Evolutionary conservation across 371 early-diverging fungal genomes (phyloP).

Genomic region (Circinella minor): DNA sequence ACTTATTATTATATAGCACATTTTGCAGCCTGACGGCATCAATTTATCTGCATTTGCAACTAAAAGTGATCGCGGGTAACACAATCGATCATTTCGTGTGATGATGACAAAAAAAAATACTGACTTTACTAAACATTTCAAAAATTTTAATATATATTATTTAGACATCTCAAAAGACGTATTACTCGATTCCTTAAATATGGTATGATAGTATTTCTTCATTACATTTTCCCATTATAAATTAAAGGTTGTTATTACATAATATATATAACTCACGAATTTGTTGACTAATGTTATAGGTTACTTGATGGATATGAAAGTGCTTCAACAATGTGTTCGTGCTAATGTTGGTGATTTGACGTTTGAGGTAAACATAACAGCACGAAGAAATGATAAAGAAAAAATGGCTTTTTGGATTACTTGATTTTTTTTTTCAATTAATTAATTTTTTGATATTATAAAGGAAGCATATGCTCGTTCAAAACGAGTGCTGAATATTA

Average conservation of each 20-base stretch:
- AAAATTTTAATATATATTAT: not conserved
- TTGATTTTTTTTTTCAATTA: not conserved
- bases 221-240: too few relatives aligned
- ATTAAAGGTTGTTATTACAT: too few relatives aligned
- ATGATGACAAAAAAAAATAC: too few relatives aligned
- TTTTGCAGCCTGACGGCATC: constrained; percentile 67
- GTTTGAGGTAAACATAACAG: constrained; percentile 56
- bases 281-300: constrained; percentile 35
- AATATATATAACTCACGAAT: too few relatives aligned
- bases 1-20: constrained; percentile 30
- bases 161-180: constrained; percentile 59
- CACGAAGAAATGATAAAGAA: not conserved
- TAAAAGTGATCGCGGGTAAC: constrained; percentile 40
- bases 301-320: constrained; percentile 72
- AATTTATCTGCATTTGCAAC: constrained; percentile 67
- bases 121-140: too few relatives aligned
- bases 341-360: constrained; percentile 75
- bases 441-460: not conserved
- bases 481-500: constrained; percentile 73
- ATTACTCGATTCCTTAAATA: constrained; percentile 67
- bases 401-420: not conserved
- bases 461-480: constrained; percentile 71
- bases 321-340: constrained; percentile 69
- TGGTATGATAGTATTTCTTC: constrained; percentile 35
- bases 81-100: not conserved